Conservation (phyloP, 495 filamentous ascomycete genomes). For the Lichenothelia convexa region DNA sequence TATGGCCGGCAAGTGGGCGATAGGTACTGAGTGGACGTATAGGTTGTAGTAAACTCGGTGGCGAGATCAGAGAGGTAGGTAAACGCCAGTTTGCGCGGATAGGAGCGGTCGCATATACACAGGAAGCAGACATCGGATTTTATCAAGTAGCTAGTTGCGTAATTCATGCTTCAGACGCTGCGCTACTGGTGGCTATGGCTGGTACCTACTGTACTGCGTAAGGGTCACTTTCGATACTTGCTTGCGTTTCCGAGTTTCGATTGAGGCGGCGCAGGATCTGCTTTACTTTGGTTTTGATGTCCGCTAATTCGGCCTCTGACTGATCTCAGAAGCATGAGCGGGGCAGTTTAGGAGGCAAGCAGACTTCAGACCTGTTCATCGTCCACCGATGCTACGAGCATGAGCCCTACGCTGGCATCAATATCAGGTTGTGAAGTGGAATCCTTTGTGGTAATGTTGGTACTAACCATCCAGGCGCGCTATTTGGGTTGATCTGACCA, state of each 20-base stretch:
- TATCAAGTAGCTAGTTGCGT: slow-evolving; percentile 59
- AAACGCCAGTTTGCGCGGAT: slow-evolving; percentile 95
- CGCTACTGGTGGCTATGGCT: background rate
- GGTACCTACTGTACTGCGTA: slow-evolving; percentile 72
- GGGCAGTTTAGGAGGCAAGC: slow-evolving; percentile 5
- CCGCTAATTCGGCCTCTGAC: slow-evolving; percentile 58
- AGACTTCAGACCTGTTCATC: slow-evolving; percentile 58
- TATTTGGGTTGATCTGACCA: too few relatives aligned
- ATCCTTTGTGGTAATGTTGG: slow-evolving; percentile 10
- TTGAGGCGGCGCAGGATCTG: slow-evolving; percentile 73
- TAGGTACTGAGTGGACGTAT: slow-evolving; percentile 53
- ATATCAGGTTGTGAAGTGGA: slow-evolving; percentile 9
- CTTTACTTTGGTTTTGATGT: slow-evolving; percentile 81
- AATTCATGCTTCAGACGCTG: background rate
- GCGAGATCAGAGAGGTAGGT: slow-evolving; percentile 88
- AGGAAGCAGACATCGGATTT: slow-evolving; percentile 68
- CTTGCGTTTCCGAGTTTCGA: slow-evolving; percentile 75
- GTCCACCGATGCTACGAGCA: slow-evolving; percentile 89
- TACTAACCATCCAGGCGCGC: slow-evolving; percentile 85
- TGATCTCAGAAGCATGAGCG: slow-evolving; percentile 14
- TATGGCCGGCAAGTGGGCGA: slow-evolving; percentile 67
- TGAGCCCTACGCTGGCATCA: slow-evolving; percentile 43
- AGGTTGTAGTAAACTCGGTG: slow-evolving; percentile 77
- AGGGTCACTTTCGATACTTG: slow-evolving; percentile 70
- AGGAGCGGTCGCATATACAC: slow-evolving; percentile 79